These are phyloP conservation scores for Trichopus zeylanicus DNA, from an alignment of 116 monocot species.

Conservation along the genomic window DNA sequence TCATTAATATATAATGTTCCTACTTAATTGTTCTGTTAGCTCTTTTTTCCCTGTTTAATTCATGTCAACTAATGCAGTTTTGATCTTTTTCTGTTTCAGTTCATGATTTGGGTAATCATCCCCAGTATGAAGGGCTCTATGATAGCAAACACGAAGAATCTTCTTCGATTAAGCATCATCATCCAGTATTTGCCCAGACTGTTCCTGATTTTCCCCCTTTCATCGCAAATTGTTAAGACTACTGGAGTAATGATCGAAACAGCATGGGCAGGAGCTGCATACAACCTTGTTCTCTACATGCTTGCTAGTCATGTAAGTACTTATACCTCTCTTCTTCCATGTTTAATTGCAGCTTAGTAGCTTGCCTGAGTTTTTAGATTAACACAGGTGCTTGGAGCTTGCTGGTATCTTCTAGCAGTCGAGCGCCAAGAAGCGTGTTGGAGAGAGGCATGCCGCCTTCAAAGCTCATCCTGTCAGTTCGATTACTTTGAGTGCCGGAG, in stretches of 20 bases:
- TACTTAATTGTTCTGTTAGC: neutral
- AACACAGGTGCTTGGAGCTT: slow-evolving; percentile 60
- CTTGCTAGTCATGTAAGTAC: slow-evolving; percentile 86
- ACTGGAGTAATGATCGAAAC: slow-evolving; percentile 75
- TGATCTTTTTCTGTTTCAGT: slow-evolving; percentile 27
- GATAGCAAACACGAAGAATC: slow-evolving; percentile 46
- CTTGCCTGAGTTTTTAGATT: neutral
- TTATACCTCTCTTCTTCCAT: neutral
- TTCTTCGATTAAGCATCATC: slow-evolving; percentile 52
- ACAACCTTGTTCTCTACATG: slow-evolving; percentile 87
- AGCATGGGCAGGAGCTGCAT: slow-evolving; percentile 90
- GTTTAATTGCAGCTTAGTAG: neutral
- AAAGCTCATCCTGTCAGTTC: slow-evolving; percentile 35
- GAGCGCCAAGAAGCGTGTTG: slow-evolving; percentile 71
- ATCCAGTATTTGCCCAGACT: slow-evolving; percentile 73
- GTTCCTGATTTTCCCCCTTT: slow-evolving; percentile 67
- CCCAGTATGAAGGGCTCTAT: slow-evolving; percentile 45
- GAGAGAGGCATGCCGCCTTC: slow-evolving; percentile 47
- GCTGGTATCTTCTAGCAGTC: slow-evolving; percentile 70
- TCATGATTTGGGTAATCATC: slow-evolving; percentile 66
- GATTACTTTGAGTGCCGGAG: slow-evolving; percentile 45
- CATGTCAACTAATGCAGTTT: neutral
- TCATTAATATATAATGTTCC: neutral
- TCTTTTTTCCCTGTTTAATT: too few species aligned
- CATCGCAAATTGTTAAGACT: slow-evolving; percentile 51